Evolutionary conservation across 116 monocot genomes (phyloP).

Genomic region (Cymodocea nodosa): DNA sequence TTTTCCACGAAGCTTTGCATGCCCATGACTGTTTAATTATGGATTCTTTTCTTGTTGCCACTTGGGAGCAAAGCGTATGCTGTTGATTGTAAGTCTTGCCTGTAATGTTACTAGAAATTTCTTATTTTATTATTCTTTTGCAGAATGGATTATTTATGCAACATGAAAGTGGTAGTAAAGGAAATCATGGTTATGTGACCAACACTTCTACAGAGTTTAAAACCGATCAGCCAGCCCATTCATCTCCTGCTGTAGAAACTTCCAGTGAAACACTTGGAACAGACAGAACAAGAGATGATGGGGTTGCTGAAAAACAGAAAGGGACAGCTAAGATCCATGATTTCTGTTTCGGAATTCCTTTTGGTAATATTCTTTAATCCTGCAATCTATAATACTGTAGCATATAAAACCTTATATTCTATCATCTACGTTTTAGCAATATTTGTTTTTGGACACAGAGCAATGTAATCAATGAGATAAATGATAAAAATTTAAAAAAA

Average conservation of each 20-base stretch:
- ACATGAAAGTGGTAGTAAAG: constrained; percentile 20
- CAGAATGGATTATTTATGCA: constrained; percentile 9
- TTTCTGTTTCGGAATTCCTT: constrained; percentile 72
- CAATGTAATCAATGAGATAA: too few relatives aligned
- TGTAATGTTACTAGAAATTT: not conserved
- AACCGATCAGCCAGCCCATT: constrained; percentile 4
- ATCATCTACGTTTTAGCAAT: too few relatives aligned
- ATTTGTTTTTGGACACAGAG: too few relatives aligned
- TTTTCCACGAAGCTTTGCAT: too few relatives aligned
- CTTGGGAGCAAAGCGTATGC: not conserved
- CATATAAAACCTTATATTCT: not conserved
- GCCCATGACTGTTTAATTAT: too few relatives aligned
- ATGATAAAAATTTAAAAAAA: too few relatives aligned
- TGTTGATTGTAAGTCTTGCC: not conserved
- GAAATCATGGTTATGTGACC: constrained; percentile 14
- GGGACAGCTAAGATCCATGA: constrained; percentile 62
- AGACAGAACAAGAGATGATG: constrained; percentile 8
- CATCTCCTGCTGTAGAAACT: constrained; percentile 9
- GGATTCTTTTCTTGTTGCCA: too few relatives aligned
- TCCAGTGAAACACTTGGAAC: constrained; percentile 5
- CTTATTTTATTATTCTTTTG: not conserved
- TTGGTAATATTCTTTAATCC: constrained; percentile 23
- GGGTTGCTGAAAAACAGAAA: constrained; percentile 19
- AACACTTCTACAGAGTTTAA: constrained; percentile 15
- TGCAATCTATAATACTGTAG: not conserved